Base-by-base conservation (phyloP, 2,329 filamentous ascomycete species). In the Basipetospora chlamydospora region DNA sequence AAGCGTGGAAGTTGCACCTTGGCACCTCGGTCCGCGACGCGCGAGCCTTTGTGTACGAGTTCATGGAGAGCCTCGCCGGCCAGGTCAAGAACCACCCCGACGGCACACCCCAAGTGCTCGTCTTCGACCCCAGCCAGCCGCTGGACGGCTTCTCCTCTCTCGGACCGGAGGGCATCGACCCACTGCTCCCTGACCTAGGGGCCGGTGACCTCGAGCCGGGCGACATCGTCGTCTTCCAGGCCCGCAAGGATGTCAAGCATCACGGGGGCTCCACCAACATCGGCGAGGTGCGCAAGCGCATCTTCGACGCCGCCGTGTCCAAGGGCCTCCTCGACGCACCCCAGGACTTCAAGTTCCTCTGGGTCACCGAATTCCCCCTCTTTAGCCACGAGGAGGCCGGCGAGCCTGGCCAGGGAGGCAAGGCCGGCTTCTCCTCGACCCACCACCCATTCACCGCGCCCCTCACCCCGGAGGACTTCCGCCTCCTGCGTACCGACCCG, bases 401-500 rank as follows among this genome's bases (percentile, higher is more conserved):
- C 10, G 37, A 39, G 23, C 81, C 82, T 0, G 85, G 85, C 2
- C 87, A 96, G 58, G 85, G 83, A 37, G 86, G 86, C 13, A 56
- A 65, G 1, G 75, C 86, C 1, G 86, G 87, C 4, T 76, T 96
- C 48, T 75, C 79, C 8, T 78, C 88, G 1, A 94, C 87, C 0
- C 90, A 98, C 51, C 90, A 98, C 53, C 90, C 90, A 0, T 98
- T 98, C 58, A 98, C 90, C 0, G 83, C 90, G 0, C 90, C 90
- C 0, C 73, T 82, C 25, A 73, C 73, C 0, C 56, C 67, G 0
- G 60, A 63, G 4, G 87, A 96, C 51, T 70, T 93, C 12, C 77
- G 85, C 26, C 58, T 84, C 1, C 71, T 96, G 1, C 64, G 76
- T 26, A 76, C 67, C 0, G 67, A 86, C 28, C 88, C 90, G 0